Base-by-base conservation (phyloP, 768 basidiomycete genomes). In the Daedaleopsis sinensis region DNA sequence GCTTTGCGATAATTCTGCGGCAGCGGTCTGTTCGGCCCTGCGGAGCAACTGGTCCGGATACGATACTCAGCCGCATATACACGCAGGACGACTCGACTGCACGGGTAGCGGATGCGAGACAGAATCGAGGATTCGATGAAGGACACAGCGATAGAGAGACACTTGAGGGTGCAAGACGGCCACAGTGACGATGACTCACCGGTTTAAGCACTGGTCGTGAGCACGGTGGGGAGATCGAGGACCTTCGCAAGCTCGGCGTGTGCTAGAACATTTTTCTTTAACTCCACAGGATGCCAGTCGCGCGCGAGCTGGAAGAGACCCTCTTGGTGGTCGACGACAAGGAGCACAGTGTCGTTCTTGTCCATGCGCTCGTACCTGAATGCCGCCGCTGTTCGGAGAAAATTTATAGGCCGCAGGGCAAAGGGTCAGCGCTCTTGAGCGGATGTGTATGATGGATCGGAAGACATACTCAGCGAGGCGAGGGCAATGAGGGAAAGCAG, bases 1-100 rank as follows among this genome's bases (percentile, higher is more conserved):
- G 77, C 78, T 82, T 77, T 1, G 72, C 77, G 16, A 76, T 27
- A 38, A 83, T 77, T 61, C 57, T 71, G 71, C 12, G 79, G 79
- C 8, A 82, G 71, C 5, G 80, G 81, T 4, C 82, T 80, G 65
- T 82, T 82, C 2, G 81, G 80, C 21, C 81, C 80, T 81, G 42
- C 7, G 27, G 27, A 32, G 27, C 27, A 7, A 32, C 7, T 7
- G 27, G 27, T 32, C 27, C 3, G 27, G 4, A 32, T 32, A 7
- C 27, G 4, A 32, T 32, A 7, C 27, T 32, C 27, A 32, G 27
- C 7, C 27, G 27, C 27, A 32, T 32, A 32, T n/a, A n/a, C n/a
- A n/a, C n/a, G n/a, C n/a, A n/a, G n/a, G n/a, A 32, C 27, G 27
- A 32, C 27, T 32, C 3, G 27, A 32, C 27, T 32, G 27, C 27